A percentile compares a stretch with the other conserved stretches of the same genome.
phyloP scores from a whole-genome alignment of 1,284 basidiomycete genomes.

The Heliocybe sulcata region DNA sequence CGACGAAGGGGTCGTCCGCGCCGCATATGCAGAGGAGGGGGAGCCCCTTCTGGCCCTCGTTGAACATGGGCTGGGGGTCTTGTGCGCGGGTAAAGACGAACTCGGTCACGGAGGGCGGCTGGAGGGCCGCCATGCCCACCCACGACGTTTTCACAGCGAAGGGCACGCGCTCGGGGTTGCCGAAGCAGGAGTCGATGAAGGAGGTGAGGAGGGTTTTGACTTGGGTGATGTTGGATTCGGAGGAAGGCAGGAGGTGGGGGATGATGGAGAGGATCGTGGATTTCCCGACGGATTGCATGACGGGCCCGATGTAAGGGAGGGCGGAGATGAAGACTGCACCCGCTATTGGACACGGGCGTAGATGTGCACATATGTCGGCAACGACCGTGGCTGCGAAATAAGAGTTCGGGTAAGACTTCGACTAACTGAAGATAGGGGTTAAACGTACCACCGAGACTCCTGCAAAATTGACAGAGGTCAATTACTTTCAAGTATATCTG shows the following conservation, averaged over 20 bases:
- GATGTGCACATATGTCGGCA: conserved; percentile 27
- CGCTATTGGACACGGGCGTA: conserved; percentile 25
- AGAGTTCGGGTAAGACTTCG: not conserved
- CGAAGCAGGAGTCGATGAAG: conserved; percentile 25
- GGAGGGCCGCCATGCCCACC: conserved; percentile 26
- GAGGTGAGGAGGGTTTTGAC: conserved; percentile 20
- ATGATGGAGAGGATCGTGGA: conserved; percentile 24
- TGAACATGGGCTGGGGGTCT: conserved; percentile 20
- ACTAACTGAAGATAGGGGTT: not conserved
- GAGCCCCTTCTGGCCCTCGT: conserved; percentile 19
- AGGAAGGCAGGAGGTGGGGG: conserved; percentile 17
- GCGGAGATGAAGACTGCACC: conserved; percentile 7
- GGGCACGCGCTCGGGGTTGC: conserved; percentile 17
- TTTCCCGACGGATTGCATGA: not conserved
- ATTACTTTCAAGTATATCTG: not conserved
- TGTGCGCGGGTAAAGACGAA: conserved; percentile 24
- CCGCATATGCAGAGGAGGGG: conserved; percentile 28
- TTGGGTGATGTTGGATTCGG: conserved; percentile 19
- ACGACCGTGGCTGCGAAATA: conserved; percentile 20
- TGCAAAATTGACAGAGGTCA: conserved; percentile 8
- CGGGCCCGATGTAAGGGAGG: not conserved
- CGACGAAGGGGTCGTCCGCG: conserved; percentile 19
- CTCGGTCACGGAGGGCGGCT: conserved; percentile 22
- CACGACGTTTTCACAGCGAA: conserved; percentile 23
- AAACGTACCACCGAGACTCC: conserved; percentile 30